A percentile compares a stretch with the other conserved stretches of the same genome.
These are phyloP conservation scores for Schizochytrium sp. DNA, from an alignment of 108 stramenopile species.

Conservation along the genomic window DNA sequence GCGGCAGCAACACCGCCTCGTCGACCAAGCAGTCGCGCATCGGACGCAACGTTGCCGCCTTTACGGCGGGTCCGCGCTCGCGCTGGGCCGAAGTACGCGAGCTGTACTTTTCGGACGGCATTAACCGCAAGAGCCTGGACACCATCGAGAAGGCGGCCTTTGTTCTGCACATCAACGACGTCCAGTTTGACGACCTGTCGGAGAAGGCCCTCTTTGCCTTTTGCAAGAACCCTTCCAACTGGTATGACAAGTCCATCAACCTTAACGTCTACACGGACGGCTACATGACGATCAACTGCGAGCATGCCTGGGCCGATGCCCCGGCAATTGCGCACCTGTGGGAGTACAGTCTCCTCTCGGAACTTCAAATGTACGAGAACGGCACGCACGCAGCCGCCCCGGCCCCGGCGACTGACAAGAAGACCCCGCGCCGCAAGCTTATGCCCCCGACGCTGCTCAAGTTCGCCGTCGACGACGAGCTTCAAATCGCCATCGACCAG, in stretches of 20 bases:
- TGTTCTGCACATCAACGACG: background rate
- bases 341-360: background rate
- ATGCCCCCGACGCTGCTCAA: background rate
- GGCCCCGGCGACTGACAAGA: background rate
- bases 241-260: slow-evolving; percentile 27
- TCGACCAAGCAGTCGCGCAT: background rate
- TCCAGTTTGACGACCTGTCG: background rate
- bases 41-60: slow-evolving; percentile 9
- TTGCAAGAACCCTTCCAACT: background rate
- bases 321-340: slow-evolving; percentile 15
- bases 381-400: background rate
- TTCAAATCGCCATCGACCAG: background rate
- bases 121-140: background rate
- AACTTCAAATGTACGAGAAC: background rate
- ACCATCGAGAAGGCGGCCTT: slow-evolving; percentile 17
- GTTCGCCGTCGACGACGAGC: background rate
- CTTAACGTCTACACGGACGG: slow-evolving; percentile 3
- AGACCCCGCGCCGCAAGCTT: background rate
- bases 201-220: slow-evolving; percentile 12
- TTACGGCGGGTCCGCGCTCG: background rate
- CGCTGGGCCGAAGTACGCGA: slow-evolving; percentile 22
- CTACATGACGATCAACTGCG: slow-evolving; percentile 1
- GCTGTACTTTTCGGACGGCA: slow-evolving; percentile 13
- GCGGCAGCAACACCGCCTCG: background rate
- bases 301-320: slow-evolving; percentile 30